Evolutionary conservation across 495 filamentous ascomycete species (phyloP), one percentile per base, ranked within the genome.

Genomic region (Penicillium samsonianum): DNA sequence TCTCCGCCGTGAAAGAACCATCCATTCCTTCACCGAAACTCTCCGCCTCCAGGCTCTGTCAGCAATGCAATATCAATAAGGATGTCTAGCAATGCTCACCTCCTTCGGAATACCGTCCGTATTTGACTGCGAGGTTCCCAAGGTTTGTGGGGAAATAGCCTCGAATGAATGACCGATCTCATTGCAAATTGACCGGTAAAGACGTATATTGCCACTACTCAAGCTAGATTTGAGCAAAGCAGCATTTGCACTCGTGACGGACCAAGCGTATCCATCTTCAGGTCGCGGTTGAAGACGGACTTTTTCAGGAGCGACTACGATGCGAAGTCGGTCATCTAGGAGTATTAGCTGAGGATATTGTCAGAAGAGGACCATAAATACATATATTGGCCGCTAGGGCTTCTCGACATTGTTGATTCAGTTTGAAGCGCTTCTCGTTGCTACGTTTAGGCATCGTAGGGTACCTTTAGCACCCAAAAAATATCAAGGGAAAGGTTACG

Each of bases 241-340:
- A 12, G 9, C 30, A 19, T 46, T 54, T 8, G 19, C 1, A 1
- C 43, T 14, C 25, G 52, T 46, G n/a, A 45, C 41, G 9, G 52
- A 54, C 52, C 52, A 54, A 17, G 52, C n/a, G 41, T 54, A 54
- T 44, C 41, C n/a, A n/a, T n/a, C n/a, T n/a, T n/a, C n/a, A n/a
- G n/a, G n/a, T n/a, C n/a, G n/a, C n/a, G n/a, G n/a, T 30, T 30
- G 28, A 10, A 30, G 28, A 3, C 28, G 28, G 9, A 30, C 28
- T 30, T 10, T 30, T 10, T 10, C 1, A 10, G 28, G 28, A 10
- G 28, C 9, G 9, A 30, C 28, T 2, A 30, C 28, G 28, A 30
- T 2, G 8, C 9, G 8, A 30, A 9, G 9, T 30, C 28, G 28
- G 28, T 10, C 28, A 30, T 30, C 28, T 30, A 30, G 28, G 28